A percentile compares a stretch with the other conserved stretches of the same genome.
phyloP scores from a whole-genome alignment of 208 protist species.

The Phytomonas sp. region DNA sequence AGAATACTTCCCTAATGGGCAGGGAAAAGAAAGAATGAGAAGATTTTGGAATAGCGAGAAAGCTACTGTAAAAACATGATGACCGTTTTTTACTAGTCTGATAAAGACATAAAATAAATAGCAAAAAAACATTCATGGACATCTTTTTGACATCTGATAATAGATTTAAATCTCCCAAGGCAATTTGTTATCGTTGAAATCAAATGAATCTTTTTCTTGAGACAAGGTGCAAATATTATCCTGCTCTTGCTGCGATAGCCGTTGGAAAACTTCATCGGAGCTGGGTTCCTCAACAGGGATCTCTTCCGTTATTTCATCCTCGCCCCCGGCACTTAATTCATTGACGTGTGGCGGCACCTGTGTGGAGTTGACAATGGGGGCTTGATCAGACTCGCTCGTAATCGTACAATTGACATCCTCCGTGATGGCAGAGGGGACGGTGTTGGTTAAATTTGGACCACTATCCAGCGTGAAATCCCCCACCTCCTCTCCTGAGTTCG shows the following conservation, averaged over 20 bases:
- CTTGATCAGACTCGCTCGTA: neutral
- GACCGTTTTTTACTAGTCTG: neutral
- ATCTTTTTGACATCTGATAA: neutral
- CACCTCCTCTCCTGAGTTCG: neutral
- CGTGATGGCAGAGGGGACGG: neutral
- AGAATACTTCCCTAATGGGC: neutral
- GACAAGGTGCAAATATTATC: neutral
- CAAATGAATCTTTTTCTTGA: neutral
- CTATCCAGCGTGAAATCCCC: neutral
- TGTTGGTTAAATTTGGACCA: neutral
- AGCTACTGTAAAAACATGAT: neutral
- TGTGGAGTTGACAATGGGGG: neutral
- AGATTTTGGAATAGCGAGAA: conserved; percentile 3
- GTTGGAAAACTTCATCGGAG: neutral
- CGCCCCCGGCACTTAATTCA: neutral
- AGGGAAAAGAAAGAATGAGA: conserved; percentile 11
- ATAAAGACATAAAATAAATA: neutral
- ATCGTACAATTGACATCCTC: neutral
- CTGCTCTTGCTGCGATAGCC: neutral
- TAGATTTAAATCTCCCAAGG: neutral
- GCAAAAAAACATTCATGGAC: neutral
- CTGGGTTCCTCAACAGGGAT: too few relatives aligned
- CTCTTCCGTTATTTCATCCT: too few relatives aligned
- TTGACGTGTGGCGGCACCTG: neutral
- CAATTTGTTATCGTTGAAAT: neutral